Base-by-base conservation (phyloP, 352 stramenopile species). In the Hyaloperonospora brassicae region DNA sequence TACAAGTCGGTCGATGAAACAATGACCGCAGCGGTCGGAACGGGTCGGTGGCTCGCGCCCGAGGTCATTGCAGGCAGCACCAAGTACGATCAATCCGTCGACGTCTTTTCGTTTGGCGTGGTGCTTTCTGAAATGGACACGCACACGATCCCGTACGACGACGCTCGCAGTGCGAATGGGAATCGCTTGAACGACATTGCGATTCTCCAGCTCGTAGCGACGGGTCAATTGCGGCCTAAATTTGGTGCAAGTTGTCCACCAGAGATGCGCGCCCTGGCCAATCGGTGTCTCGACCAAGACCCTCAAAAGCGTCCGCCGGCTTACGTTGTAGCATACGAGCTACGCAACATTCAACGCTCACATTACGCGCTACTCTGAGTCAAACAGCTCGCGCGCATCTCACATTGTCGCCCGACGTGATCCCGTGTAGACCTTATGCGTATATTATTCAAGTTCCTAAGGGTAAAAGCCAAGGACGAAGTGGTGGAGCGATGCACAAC, bases 91-190 rank as follows among this genome's bases (percentile, higher is more conserved):
- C 47, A 70, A 1, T 63, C 62, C 0, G 72, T 71, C 34, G 77
- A 87, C 25, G 69, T 87, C 5, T 87, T 80, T 30, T 76, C 75
- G 0, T 77, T 88, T 12, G 78, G 78, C 0, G 72, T 79, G 0
- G 53, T 88, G 36, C 43, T 88, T 0, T 72, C 62, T 0, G 77
- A 87, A 45, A 58, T 87, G 38, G 77, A 87, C 39, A 73, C 68
- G 6, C 74, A 83, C 34, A 36, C 52, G 11, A 55, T 84, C 2
- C 78, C 75, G 11, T 85, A 86, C 53, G 62, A 72, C 5, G 68
- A 78, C 6, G 51, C 68, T 2, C 62, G 62, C 3, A 55, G 61
- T 14, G 47, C 55, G 0, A 71, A 75, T 14, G 70, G 72, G 22
- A 52, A 68, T 27, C 45, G 51, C 1, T 46, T 84, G 12, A 55